Evolutionary conservation across 2,329 filamentous ascomycete species (phyloP), one percentile per base, ranked within the genome.

Genomic region (Aspergillus uvarum): DNA sequence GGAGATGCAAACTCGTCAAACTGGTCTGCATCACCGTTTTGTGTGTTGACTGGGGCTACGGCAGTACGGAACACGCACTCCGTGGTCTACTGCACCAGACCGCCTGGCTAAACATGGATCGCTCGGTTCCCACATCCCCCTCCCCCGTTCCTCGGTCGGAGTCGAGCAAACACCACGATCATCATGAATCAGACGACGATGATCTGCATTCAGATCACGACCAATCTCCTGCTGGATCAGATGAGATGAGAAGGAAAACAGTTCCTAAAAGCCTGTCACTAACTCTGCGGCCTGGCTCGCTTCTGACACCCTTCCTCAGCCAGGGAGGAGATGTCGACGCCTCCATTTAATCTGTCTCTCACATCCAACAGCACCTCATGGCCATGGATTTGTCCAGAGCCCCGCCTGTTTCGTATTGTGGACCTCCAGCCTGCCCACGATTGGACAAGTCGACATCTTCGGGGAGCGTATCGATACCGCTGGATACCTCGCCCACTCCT

Each of bases 91-190:
- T 55, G 53, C 53, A 55, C 53, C 38, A 55, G 24, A 48, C 44
- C 53, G 53, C 47, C 53, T 47, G 31, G 53, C 53, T 55, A 48
- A 48, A 55, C 53, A 55, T 57, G 47, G 42, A 54, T 54, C 55
- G 59, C 51, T 60, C 50, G 50, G 54, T 35, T 19, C 32, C 11
- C 32, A 12, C 32, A 35, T 16, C 32, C 3, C 32, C 11, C 11
- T 14, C 38, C 38, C 35, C 42, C 47, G 56, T 59, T 63, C 59
- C 54, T 62, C 54, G 56, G 61, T 61, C 57, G 56, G 55, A 57
- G 52, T 48, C 49, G 21, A 57, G 48, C 32, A 54, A 21, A 29
- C 59, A 56, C 56, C 63, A 62, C 63, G 31, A 59, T 56, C 48
- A 59, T 60, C 57, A 59, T 62, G 61, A 63, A 54, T 44, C 16